Evolutionary conservation across 2,329 filamentous ascomycete species (phyloP), one percentile per base, ranked within the genome.

Genomic region (Paracoccidioides brasiliensis): DNA sequence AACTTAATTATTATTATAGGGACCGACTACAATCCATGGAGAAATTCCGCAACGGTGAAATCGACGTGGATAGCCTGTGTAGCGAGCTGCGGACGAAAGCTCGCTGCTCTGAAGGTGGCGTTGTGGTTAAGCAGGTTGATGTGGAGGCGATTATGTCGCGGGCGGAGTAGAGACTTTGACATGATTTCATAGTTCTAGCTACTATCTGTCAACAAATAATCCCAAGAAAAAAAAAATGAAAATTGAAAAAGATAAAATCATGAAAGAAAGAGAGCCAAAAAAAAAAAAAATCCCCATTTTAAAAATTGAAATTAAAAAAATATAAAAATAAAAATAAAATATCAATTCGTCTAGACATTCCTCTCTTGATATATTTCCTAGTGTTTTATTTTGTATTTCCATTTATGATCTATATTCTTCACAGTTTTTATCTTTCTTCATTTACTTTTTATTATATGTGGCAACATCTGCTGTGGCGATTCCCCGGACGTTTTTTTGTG

Each of bases 21-120:
- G 90, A 95, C 71, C 89, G 88, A 72, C 73, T 96, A 28, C 88
- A 94, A 74, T 82, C 80, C 40, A 94, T 90, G 70, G 84, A 89
- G 58, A 90, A 86, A 68, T 93, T 95, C 63, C 86, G 90, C 67
- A 87, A 82, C 56, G 90, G 90, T 63, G 90, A 94, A 63, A 89
- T 97, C 61, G 93, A 98, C 62, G 85, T 98, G 51, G 93, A 98
- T 67, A 84, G 85, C 38, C 80, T 98, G 30, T 98, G 93, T 74
- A 86, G 86, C 4, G 90, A 98, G 68, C 81, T 98, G 12, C 88
- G 91, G 61, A 88, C 90, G 69, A 98, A 98, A 75, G 93, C 93
- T 56, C 93, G 91, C 67, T 98, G 93, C 70, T 95, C 90, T 0
- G 74, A 95, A 62, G 85, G 80, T 15, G 91, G 93, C 14, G 88